Base-by-base conservation (phyloP, 768 basidiomycete genomes). In the Lyophyllum semitale region DNA sequence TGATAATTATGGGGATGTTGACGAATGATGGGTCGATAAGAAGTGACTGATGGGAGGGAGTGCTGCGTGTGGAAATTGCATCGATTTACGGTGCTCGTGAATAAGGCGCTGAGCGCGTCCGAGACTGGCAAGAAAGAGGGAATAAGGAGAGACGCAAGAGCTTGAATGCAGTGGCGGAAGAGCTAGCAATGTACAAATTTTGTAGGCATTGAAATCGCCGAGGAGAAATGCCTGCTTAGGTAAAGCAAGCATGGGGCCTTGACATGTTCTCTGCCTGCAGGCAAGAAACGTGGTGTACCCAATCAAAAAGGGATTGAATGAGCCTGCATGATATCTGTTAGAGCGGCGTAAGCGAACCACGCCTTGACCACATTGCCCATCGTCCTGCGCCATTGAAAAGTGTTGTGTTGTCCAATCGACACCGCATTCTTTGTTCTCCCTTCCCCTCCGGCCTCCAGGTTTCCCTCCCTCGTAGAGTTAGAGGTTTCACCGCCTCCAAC, bases 201-300 rank as follows among this genome's bases (percentile, higher is more conserved):
- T 46, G 43, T 49, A 27, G 30, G n/a, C 8, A 8, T 37, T 54
- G 58, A 13, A 38, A 38, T 27, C 15, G 50, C 56, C 54, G 57
- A 53, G 60, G 59, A 59, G 43, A 58, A n/a, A 57, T 52, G 66
- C 63, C 67, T 58, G 60, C 33, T 77, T 78, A 82, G 77, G 71
- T 78, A 72, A 72, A 68, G 59, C 45, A 35, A 41, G 71, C 26
- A 67, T 57, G 58, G 71, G 68, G 70, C 69, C 66, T 67, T 74
- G 76, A 76, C 67, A 71, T 60, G 71, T 68, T 65, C 59, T 64
- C 67, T 81, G 85, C 87, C 85, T 87, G 84, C 84, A 88, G 87
- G 87, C 87, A 84, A 72, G 76, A 78, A 87, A 86, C 87, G 86
- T 88, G 80, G 73, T 73, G 81, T 71, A 72, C 75, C 70, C 71